Percentiles rank a stretch among this genome's conserved stretches.
Conservation (phyloP, 169 alveolate genomes). For the Amoebophrya sp. region DNA sequence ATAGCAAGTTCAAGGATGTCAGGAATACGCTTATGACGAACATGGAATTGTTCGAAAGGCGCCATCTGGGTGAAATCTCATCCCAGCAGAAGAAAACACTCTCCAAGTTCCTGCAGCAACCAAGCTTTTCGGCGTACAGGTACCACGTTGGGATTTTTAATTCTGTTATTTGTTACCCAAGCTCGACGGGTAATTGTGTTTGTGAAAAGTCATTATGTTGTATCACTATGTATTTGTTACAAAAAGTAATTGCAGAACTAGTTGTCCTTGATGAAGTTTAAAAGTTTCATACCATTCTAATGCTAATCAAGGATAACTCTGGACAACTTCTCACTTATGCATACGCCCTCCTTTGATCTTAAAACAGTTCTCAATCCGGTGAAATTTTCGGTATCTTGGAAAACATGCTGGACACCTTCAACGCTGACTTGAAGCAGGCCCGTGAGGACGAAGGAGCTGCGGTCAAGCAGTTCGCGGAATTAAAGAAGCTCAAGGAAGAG, state of each 20-base stretch:
- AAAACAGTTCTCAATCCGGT: neutral
- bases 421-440: neutral
- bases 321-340: neutral
- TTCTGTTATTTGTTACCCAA: neutral
- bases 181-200: neutral
- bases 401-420: slow-evolving; percentile 20
- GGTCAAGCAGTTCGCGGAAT: neutral
- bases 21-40: neutral
- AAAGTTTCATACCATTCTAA: neutral
- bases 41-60: neutral
- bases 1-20: neutral
- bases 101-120: neutral
- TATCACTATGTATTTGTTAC: neutral
- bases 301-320: too few species aligned
- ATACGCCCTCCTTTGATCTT: neutral
- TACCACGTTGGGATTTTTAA: neutral
- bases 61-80: neutral
- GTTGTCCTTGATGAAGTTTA: neutral
- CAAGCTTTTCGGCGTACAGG: slow-evolving; percentile 18
- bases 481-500: neutral
- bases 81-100: neutral
- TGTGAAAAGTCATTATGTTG: neutral
- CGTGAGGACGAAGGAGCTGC: neutral
- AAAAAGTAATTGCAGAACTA: neutral
- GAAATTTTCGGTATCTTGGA: neutral